Conservation (phyloP, 768 basidiomycete genomes). For the Pulveroboletus sp. region DNA sequence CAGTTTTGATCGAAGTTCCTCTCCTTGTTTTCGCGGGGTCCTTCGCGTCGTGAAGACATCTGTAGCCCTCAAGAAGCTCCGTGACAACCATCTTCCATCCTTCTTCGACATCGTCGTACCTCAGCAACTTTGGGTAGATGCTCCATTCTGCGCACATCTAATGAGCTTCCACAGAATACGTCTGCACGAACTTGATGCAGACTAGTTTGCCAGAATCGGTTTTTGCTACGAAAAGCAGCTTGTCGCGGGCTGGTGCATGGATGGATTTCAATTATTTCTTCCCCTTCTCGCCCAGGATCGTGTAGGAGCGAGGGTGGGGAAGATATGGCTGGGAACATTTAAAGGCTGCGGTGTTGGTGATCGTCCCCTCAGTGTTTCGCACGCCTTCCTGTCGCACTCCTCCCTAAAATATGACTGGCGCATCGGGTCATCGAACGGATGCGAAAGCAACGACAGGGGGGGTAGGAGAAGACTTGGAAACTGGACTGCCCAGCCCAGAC, state of each 20-base stretch:
- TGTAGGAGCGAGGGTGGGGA: not conserved
- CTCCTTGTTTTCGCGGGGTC: not conserved
- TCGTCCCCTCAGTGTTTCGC: not conserved
- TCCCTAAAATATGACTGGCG: not conserved
- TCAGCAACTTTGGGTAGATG: slow-evolving; percentile 21
- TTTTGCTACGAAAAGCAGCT: too few relatives aligned
- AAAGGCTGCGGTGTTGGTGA: not conserved
- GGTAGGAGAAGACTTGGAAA: slow-evolving; percentile 25
- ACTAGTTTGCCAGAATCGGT: too few relatives aligned
- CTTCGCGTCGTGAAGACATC: not conserved
- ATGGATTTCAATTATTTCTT: not conserved
- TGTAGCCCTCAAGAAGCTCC: slow-evolving; percentile 23
- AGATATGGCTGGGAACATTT: not conserved
- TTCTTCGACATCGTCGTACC: slow-evolving; percentile 24
- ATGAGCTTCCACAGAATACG: too few relatives aligned
- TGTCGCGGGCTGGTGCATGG: not conserved
- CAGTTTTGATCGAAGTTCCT: not conserved
- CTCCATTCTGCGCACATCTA: not conserved
- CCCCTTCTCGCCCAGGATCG: not conserved
- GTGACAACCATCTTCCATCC: slow-evolving; percentile 35
- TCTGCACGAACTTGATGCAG: too few relatives aligned
- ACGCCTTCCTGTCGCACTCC: not conserved
- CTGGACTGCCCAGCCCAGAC: slow-evolving; percentile 21
- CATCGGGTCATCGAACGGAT: slow-evolving; percentile 14
- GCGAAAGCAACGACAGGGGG: slow-evolving; percentile 21